A percentile compares a stretch with the other conserved stretches of the same genome.
These are phyloP conservation scores for Austroboletus sp. DNA, from an alignment of 1,284 basidiomycete species.

Conservation along the genomic window DNA sequence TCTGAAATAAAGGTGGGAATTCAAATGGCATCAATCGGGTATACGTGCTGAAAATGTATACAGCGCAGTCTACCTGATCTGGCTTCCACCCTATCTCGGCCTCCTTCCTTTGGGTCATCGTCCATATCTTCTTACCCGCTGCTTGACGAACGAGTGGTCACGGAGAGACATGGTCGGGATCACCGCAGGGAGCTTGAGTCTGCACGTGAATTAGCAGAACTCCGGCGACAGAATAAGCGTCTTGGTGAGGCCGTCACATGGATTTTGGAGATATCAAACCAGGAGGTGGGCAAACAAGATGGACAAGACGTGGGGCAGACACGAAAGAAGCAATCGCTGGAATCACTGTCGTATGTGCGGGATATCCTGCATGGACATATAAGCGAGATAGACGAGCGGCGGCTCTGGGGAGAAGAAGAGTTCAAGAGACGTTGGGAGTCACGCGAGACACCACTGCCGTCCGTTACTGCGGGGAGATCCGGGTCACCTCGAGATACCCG, in stretches of 20 bases:
- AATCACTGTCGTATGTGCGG: conserved; percentile 65
- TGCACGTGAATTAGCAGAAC: conserved; percentile 51
- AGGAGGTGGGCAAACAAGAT: conserved; percentile 36
- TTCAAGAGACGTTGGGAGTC: conserved; percentile 31
- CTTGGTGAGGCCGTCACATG: conserved; percentile 63
- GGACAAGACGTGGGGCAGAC: conserved; percentile 37
- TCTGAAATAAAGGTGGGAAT: conserved; percentile 59
- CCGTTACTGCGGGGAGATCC: conserved; percentile 4
- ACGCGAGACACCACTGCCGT: conserved; percentile 9
- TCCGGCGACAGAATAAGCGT: conserved; percentile 50
- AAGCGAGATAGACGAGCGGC: conserved; percentile 53
- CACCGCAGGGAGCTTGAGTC: conserved; percentile 59
- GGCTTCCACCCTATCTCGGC: conserved; percentile 56
- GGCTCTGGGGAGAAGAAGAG: conserved; percentile 53
- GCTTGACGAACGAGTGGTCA: conserved; percentile 49
- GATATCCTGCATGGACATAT: conserved; percentile 58
- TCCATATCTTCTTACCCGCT: conserved; percentile 53
- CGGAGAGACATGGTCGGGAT: conserved; percentile 61
- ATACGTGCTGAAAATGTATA: conserved; percentile 5
- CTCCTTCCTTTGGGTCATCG: conserved; percentile 40
- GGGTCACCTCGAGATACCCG: conserved; percentile 14
- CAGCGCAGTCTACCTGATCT: conserved; percentile 81
- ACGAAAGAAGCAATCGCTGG: conserved; percentile 60
- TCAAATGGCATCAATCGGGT: neutral
- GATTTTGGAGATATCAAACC: conserved; percentile 62